Base-by-base conservation (phyloP, 495 filamentous ascomycete genomes). In the Immersiella caudata region DNA sequence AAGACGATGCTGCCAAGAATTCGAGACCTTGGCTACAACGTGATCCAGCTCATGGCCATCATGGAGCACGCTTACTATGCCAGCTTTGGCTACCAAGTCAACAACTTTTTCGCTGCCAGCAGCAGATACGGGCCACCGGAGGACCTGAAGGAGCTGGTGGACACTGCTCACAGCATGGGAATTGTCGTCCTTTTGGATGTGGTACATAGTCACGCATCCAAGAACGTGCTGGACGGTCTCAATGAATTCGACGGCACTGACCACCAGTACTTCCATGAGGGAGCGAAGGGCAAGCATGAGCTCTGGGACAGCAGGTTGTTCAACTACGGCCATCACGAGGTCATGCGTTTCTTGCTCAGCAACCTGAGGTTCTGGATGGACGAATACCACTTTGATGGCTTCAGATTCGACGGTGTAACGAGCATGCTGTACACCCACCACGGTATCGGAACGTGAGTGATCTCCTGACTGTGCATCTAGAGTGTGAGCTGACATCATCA, bases 61-160 rank as follows among this genome's bases (percentile, higher is more conserved):
- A 98, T 98, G 93, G 95, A 99, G 76, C 95, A 99, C 80, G 94
- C 95, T 27, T 99, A 99, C 82, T 99, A 99, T 78, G 95, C 95
- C 69, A 97, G 94, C 71, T 99, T 99, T 73, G 95, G 95, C 36
- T 99, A 99, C 79, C 95, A 99, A 75, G 87, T 99, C 71, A 98
- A 97, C 79, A 97, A 90, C 80, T 98, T 99, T 85, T 99, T 98
- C 74, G 96, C 95, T 49, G 94, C 93, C 0, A 97, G 94, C 77
- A 97, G 94, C 77, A 89, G 95, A 68, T 99, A 97, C 73, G 95
- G 95, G 59, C 86, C 88, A 14, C 95, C 96, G 0, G 95, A 99
- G 73, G 95, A 98, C 65, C 80, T 99, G 74, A 98, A 97, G 80
- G 95, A 97, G 83, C 83, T 99, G 40, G 90, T 99, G 65, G 95